Evolutionary conservation across 176 grass and related monocot species (phyloP).

Genomic region (Juncus inflexus): DNA sequence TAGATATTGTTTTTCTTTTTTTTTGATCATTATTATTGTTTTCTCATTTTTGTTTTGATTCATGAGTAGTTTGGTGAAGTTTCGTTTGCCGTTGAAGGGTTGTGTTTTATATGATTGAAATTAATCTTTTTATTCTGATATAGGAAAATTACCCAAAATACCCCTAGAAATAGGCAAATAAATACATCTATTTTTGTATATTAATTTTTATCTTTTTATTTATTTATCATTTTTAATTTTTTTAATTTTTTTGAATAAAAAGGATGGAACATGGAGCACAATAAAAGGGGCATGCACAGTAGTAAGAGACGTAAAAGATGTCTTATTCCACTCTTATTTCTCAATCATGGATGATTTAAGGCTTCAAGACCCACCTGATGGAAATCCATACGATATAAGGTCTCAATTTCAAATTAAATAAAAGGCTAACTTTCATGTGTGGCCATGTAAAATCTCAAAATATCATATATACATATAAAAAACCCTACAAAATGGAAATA

Average conservation of each 20-base stretch:
- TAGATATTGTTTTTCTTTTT: not conserved
- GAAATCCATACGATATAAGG: slow-evolving; percentile 83
- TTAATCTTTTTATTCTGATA: not conserved
- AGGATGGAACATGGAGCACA: slow-evolving; percentile 98
- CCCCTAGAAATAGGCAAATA: not conserved
- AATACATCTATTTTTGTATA: not conserved
- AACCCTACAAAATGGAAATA: too few species aligned
- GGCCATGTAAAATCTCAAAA: too few species aligned
- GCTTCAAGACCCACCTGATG: slow-evolving; percentile 51
- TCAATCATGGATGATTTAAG: slow-evolving; percentile 84
- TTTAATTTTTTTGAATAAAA: slow-evolving; percentile 20
- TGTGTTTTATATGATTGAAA: too few species aligned
- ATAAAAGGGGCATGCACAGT: slow-evolving; percentile 77
- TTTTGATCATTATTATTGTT: slow-evolving; percentile 1
- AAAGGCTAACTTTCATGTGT: too few species aligned
- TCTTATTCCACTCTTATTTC: slow-evolving; percentile 91
- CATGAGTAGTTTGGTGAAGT: too few species aligned
- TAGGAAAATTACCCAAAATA: slow-evolving; percentile 2
- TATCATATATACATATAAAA: too few species aligned
- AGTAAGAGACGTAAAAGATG: slow-evolving; percentile 84
- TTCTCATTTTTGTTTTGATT: not conserved
- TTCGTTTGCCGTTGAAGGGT: too few species aligned
- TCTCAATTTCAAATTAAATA: slow-evolving; percentile 21
- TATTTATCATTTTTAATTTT: slow-evolving; percentile 10
- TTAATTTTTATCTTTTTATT: not conserved